Conservation (phyloP, 345 rosid genomes). For the Psidium friedrichsthalianum region DNA sequence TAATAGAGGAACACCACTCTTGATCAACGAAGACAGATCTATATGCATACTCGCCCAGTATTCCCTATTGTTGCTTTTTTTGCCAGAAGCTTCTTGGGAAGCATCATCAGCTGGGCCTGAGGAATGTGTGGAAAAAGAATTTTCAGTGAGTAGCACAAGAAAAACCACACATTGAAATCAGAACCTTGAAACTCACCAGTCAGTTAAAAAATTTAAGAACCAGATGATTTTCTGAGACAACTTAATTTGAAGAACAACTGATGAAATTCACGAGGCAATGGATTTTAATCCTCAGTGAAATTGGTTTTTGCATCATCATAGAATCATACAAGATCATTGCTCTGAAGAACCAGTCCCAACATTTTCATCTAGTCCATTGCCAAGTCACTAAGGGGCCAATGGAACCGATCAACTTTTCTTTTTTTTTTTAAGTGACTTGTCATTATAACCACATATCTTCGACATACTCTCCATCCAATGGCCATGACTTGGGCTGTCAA, state of each 20-base stretch:
- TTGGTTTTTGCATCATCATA: background rate
- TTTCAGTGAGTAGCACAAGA: background rate
- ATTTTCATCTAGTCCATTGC: too few species aligned
- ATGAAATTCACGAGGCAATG: background rate
- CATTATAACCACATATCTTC: too few species aligned
- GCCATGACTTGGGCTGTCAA: too few species aligned
- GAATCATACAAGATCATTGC: background rate
- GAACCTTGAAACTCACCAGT: background rate
- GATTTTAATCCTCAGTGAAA: background rate
- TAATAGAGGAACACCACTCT: background rate
- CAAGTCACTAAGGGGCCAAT: too few species aligned
- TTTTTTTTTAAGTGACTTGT: too few species aligned
- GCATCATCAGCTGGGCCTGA: slow-evolving; percentile 54
- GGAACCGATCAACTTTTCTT: too few species aligned
- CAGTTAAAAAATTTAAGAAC: background rate
- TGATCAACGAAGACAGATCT: background rate
- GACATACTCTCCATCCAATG: too few species aligned
- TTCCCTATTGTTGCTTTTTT: slow-evolving; percentile 58
- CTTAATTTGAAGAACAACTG: background rate
- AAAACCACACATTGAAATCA: background rate
- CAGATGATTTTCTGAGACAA: background rate
- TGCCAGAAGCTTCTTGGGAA: slow-evolving; percentile 76
- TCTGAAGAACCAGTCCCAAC: too few species aligned
- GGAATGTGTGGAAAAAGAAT: background rate
- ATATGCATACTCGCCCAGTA: slow-evolving; percentile 52